Evolutionary conservation across 305 asterid species (phyloP), one percentile per base, ranked within the genome.

Genomic region (Fraxinus ornus): DNA sequence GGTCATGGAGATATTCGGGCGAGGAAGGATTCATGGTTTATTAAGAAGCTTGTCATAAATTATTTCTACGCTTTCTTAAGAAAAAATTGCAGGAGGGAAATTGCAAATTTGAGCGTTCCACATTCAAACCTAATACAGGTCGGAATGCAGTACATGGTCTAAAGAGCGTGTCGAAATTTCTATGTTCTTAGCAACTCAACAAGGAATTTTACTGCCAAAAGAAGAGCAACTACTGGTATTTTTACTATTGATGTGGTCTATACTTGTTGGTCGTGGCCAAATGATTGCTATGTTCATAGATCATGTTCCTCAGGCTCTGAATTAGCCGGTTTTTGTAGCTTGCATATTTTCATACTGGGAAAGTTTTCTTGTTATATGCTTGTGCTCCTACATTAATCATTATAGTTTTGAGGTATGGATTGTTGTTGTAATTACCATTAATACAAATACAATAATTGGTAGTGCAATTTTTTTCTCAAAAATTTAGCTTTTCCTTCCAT

Each of bases 91-190:
- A 89, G 99, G 89, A 92, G 98, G 89, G 98, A 97, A 39, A 90
- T 90, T 0, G 97, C 99, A 4, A 97, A 93, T 85, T 86, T 97
- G 93, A 97, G 94, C 71, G 98, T 93, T 68, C 98, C 98, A 0
- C 99, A 95, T 86, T 83, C 99, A 2, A 92, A 95, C 83, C 83
- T 95, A 87, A 86, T 97, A 88, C 99, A 95, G 87, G 98, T 95
- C 68, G 98, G 98, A 81, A 97, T 97, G 98, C 94, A 97, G 30
- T 97, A 97, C 89, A 95, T 95, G 99, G 99, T 97, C 76, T 95
- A 90, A 94, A 80, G 52, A 81, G 60, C 7, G 78, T 44, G 83
- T 26, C 60, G 75, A 47, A 37, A 66, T 57, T 66, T 73, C 32
- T 79, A 26, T 72, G 15, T 60, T 35, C 72, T 19, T 62, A 24